phyloP scores from a whole-genome alignment of 1,139 yeast genomes.

The Hansenula sp. region DNA sequence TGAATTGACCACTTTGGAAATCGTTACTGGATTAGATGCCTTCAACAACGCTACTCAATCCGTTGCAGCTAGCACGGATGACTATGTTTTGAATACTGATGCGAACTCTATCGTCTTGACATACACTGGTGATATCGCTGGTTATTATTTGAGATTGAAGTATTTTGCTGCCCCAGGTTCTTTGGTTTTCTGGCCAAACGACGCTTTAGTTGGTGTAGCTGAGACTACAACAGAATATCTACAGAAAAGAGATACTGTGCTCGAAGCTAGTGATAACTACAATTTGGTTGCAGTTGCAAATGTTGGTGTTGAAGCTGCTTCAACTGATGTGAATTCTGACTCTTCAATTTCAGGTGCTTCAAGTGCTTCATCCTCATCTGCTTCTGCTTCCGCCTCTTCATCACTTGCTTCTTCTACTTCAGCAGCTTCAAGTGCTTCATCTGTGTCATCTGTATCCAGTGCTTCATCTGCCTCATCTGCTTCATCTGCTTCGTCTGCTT shows the following conservation, averaged over 20 bases:
- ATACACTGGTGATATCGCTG: background rate
- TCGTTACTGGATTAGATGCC: constrained; percentile 1
- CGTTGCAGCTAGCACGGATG: background rate
- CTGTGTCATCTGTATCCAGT: background rate
- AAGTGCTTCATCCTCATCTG: background rate
- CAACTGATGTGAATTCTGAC: too few species aligned
- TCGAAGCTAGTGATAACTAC: background rate
- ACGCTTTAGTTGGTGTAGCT: background rate
- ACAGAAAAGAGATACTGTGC: constrained; percentile 1
- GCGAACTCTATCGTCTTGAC: background rate
- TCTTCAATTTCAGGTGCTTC: background rate
- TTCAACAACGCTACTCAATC: constrained; percentile 6
- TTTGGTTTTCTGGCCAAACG: constrained; percentile 1
- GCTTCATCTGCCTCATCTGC: background rate
- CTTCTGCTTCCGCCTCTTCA: background rate
- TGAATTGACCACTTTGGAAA: constrained; percentile 1
- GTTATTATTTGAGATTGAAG: background rate
- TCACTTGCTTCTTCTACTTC: background rate
- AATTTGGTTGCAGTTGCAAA: constrained; percentile 1
- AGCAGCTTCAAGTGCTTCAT: background rate
- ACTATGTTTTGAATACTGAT: background rate
- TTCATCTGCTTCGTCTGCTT: background rate
- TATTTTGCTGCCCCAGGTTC: constrained; percentile 2
- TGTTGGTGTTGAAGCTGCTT: background rate
- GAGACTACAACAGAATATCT: background rate